A percentile compares a stretch with the other conserved stretches of the same genome.
phyloP scores from a whole-genome alignment of 306 rosid species.

The Arachis stenosperma region DNA sequence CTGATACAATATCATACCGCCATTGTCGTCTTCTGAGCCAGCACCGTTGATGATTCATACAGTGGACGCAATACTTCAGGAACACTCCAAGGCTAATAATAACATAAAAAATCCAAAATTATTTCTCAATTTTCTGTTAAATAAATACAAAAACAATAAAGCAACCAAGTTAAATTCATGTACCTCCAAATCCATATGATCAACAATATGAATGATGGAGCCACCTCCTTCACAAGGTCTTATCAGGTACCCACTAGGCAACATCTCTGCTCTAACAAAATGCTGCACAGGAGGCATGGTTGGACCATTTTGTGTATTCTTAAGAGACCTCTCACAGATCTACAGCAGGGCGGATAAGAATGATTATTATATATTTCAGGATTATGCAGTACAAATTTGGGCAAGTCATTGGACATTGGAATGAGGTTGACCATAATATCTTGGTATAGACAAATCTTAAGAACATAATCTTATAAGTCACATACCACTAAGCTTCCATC shows the following conservation, averaged over 20 bases:
- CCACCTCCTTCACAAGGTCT: conserved; percentile 99
- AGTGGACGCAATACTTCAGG: conserved; percentile 95
- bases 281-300: conserved; percentile 98
- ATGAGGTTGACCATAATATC: conserved; percentile 2
- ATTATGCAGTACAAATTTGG: conserved; percentile 1
- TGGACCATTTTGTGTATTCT: conserved; percentile 95
- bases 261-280: conserved; percentile 95
- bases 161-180: conserved; percentile 2
- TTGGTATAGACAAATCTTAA: conserved; percentile 17
- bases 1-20: conserved; percentile 62
- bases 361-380: conserved; percentile 16
- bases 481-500: conserved; percentile 96
- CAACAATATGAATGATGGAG: conserved; percentile 93
- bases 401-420: not conserved
- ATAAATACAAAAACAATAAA: not conserved
- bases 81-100: conserved; percentile 88
- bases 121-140: not conserved
- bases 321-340: conserved; percentile 95
- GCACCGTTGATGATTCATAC: conserved; percentile 86
- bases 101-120: conserved; percentile 29
- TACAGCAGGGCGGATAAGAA: conserved; percentile 39
- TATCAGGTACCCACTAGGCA: conserved; percentile 91
- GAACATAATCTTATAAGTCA: conserved; percentile 16
- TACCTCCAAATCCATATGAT: conserved; percentile 95
- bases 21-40: conserved; percentile 96